A percentile compares a stretch with the other conserved stretches of the same genome.
Evolutionary conservation across 495 filamentous ascomycete genomes (phyloP).

Genomic region (Penicillium macrosclerotiorum): DNA sequence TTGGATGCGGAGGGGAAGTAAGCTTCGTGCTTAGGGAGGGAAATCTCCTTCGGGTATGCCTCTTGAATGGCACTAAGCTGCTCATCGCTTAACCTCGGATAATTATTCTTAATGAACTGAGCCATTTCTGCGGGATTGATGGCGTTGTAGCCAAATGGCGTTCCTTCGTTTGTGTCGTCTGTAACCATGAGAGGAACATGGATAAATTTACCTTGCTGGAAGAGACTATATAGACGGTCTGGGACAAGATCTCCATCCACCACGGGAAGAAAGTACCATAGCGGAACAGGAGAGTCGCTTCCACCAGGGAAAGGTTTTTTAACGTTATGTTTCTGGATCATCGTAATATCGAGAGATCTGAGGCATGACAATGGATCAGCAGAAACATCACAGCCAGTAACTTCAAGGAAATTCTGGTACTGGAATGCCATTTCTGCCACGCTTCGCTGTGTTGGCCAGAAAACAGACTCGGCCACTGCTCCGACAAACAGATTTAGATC

Average conservation of each 20-base stretch:
- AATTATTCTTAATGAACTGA: conserved; percentile 4
- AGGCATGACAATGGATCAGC: not conserved
- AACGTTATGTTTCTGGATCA: not conserved
- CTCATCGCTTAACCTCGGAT: not conserved
- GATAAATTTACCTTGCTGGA: conserved; percentile 51
- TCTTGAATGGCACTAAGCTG: not conserved
- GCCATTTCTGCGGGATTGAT: conserved; percentile 53
- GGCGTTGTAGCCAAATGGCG: conserved; percentile 48
- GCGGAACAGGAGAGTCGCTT: not conserved
- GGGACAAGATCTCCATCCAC: not conserved
- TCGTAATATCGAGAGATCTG: not conserved
- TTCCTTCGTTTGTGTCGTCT: conserved; percentile 62
- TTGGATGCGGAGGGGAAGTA: conserved; percentile 22
- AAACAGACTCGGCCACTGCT: conserved; percentile 20
- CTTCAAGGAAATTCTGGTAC: not conserved
- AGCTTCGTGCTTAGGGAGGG: not conserved
- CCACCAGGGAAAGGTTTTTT: not conserved
- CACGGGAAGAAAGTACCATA: not conserved
- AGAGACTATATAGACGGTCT: conserved; percentile 40
- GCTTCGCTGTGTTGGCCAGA: not conserved
- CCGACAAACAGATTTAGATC: conserved; percentile 55
- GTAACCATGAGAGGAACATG: conserved; percentile 62
- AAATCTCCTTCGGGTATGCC: not conserved
- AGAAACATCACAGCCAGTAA: not conserved
- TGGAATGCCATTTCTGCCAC: not conserved